Evolutionary conservation across 164 flowering plant genomes (phyloP).

Genomic region (Litsea cubeba): DNA sequence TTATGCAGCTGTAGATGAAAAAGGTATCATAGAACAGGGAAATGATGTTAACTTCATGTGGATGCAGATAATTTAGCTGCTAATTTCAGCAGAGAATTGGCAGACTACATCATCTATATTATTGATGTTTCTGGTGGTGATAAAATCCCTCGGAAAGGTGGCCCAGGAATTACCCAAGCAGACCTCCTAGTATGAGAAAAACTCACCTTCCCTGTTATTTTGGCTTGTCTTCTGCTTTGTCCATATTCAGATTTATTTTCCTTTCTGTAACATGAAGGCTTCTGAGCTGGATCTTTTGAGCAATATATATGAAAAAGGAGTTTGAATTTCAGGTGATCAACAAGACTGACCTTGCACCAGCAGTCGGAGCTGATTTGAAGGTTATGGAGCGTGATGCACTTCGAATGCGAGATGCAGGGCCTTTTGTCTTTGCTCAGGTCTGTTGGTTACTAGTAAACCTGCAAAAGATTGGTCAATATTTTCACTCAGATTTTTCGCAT

Average conservation of each 20-base stretch:
- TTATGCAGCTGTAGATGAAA: not conserved
- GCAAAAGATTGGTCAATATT: not conserved
- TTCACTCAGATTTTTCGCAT: not conserved
- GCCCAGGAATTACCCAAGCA: slow-evolving; percentile 98
- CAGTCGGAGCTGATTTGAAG: slow-evolving; percentile 86
- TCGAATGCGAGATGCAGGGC: slow-evolving; percentile 94
- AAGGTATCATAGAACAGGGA: not conserved
- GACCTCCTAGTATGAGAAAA: slow-evolving; percentile 68
- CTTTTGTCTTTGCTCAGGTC: slow-evolving; percentile 97
- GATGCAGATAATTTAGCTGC: slow-evolving; percentile 93
- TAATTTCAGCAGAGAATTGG: slow-evolving; percentile 94
- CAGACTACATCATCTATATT: slow-evolving; percentile 92
- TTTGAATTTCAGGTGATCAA: slow-evolving; percentile 66
- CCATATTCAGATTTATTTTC: too few relatives aligned
- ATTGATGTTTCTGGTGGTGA: slow-evolving; percentile 97
- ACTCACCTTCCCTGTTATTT: not conserved
- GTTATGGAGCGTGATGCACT: slow-evolving; percentile 97
- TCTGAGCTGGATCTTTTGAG: too few relatives aligned
- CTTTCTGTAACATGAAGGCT: too few relatives aligned
- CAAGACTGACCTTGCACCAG: slow-evolving; percentile 93
- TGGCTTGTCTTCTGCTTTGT: not conserved
- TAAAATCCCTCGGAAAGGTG: slow-evolving; percentile 97
- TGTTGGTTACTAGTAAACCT: slow-evolving; percentile 1
- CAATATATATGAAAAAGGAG: not conserved
- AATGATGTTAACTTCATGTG: slow-evolving; percentile 9